Evolutionary conservation across 1,284 basidiomycete genomes (phyloP).

Genomic region (Bjerkandera adusta): DNA sequence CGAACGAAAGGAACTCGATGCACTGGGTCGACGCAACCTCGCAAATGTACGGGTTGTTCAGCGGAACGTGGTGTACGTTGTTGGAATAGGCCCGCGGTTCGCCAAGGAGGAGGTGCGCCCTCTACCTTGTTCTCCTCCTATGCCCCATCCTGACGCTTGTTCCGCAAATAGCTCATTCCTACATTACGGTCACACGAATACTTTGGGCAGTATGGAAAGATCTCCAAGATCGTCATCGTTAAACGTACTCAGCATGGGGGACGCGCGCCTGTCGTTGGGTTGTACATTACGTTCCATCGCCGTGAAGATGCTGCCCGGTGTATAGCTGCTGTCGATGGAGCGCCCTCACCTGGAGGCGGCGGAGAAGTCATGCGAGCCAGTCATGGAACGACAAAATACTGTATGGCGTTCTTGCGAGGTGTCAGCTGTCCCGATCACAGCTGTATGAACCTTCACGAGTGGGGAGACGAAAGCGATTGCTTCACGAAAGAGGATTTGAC

Average conservation of each 20-base stretch:
- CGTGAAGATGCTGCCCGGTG: conserved; percentile 94
- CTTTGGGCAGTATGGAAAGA: conserved; percentile 99
- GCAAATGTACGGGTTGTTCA: conserved; percentile 96
- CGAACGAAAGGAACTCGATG: conserved; percentile 94
- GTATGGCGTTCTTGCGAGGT: conserved; percentile 92
- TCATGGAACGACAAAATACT: conserved; percentile 98
- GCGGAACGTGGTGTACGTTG: conserved; percentile 95
- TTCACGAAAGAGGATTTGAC: conserved; percentile 93
- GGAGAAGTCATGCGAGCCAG: conserved; percentile 87
- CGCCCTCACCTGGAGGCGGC: conserved; percentile 78
- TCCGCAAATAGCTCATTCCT: conserved; percentile 75
- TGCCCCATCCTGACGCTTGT: conserved; percentile 15
- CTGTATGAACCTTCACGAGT: conserved; percentile 96
- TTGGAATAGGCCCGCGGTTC: conserved; percentile 86
- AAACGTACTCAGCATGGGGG: conserved; percentile 82
- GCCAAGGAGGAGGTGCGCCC: conserved; percentile 90
- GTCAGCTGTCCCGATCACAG: conserved; percentile 83
- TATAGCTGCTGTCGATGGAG: conserved; percentile 92
- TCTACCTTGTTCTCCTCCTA: not conserved
- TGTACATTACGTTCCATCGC: conserved; percentile 96
- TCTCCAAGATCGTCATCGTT: conserved; percentile 92
- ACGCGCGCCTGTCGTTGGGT: conserved; percentile 79
- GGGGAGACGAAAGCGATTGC: conserved; percentile 97
- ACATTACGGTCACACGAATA: conserved; percentile 95
- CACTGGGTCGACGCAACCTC: conserved; percentile 83